Percentiles rank a stretch among this genome's conserved stretches.
Conservation (phyloP, 768 basidiomycete genomes). For the Termitomyces sp. region DNA sequence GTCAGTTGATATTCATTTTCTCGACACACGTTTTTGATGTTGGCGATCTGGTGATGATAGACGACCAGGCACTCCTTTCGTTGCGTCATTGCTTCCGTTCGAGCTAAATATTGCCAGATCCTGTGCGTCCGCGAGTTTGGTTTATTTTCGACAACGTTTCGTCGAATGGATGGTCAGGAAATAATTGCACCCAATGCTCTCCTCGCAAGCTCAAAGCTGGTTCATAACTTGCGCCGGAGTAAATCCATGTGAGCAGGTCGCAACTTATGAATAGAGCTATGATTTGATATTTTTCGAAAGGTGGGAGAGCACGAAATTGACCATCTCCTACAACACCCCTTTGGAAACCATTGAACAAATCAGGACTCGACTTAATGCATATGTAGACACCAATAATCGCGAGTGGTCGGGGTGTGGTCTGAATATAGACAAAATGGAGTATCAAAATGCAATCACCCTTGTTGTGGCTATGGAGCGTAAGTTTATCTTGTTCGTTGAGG, state of each 20-base stretch:
- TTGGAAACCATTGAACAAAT: slow-evolving; percentile 67
- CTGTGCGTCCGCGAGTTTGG: slow-evolving; percentile 73
- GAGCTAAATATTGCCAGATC: slow-evolving; percentile 4
- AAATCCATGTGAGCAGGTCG: slow-evolving; percentile 55
- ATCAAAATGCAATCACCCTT: slow-evolving; percentile 64
- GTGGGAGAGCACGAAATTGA: slow-evolving; percentile 67
- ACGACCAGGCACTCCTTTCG: slow-evolving; percentile 44
- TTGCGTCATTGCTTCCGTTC: neutral
- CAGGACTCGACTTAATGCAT: slow-evolving; percentile 49
- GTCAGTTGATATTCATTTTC: slow-evolving; percentile 77
- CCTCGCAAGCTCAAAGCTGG: slow-evolving; percentile 62
- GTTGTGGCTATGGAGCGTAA: slow-evolving; percentile 68
- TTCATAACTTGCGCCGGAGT: slow-evolving; percentile 73
- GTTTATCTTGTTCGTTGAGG: slow-evolving; percentile 17
- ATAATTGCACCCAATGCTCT: slow-evolving; percentile 75
- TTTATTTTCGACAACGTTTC: slow-evolving; percentile 73
- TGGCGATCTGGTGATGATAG: slow-evolving; percentile 78
- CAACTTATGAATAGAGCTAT: neutral
- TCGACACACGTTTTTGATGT: slow-evolving; percentile 85
- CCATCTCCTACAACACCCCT: slow-evolving; percentile 64
- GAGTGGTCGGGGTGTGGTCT: slow-evolving; percentile 65
- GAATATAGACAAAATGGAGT: slow-evolving; percentile 78
- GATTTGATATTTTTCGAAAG: slow-evolving; percentile 15
- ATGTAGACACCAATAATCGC: slow-evolving; percentile 56
- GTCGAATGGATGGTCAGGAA: slow-evolving; percentile 76